A percentile compares a stretch with the other conserved stretches of the same genome.
These are phyloP conservation scores for Sporothrix phasma DNA, from an alignment of 2,329 filamentous ascomycete genomes.

Conservation along the genomic window DNA sequence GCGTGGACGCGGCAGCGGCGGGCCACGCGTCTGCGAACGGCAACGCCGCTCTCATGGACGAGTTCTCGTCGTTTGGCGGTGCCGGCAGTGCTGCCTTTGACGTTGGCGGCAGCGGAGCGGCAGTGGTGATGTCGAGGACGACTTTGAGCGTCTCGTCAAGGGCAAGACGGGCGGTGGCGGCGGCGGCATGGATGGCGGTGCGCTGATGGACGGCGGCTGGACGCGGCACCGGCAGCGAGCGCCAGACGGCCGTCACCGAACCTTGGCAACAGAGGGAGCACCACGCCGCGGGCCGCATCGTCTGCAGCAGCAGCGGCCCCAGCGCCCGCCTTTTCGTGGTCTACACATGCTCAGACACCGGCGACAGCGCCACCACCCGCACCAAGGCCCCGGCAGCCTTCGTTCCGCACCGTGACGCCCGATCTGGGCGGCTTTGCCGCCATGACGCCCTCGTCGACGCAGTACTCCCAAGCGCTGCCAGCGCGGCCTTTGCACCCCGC, in stretches of 20 bases:
- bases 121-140: slow-evolving; percentile 45
- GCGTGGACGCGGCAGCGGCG: background rate
- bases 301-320: slow-evolving; percentile 22
- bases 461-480: slow-evolving; percentile 52
- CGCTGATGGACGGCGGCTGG: slow-evolving; percentile 17
- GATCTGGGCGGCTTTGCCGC: slow-evolving; percentile 46
- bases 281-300: slow-evolving; percentile 18
- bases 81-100: slow-evolving; percentile 27
- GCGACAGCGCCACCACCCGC: slow-evolving; percentile 37
- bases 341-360: slow-evolving; percentile 37
- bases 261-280: background rate
- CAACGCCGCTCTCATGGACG: slow-evolving; percentile 38
- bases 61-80: slow-evolving; percentile 57
- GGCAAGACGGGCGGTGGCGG: slow-evolving; percentile 42
- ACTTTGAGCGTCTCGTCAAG: slow-evolving; percentile 85
- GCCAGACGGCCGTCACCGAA: slow-evolving; percentile 1
- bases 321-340: slow-evolving; percentile 53
- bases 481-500: slow-evolving; percentile 26
- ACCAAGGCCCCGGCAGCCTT: slow-evolving; percentile 16
- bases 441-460: slow-evolving; percentile 49
- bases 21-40: slow-evolving; percentile 46
- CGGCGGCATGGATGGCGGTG: background rate
- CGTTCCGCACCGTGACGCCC: slow-evolving; percentile 49
- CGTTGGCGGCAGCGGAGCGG: slow-evolving; percentile 41
- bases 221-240: background rate